phyloP scores from a whole-genome alignment of 106 monocot genomes.

The Hemerocallis citrina region DNA sequence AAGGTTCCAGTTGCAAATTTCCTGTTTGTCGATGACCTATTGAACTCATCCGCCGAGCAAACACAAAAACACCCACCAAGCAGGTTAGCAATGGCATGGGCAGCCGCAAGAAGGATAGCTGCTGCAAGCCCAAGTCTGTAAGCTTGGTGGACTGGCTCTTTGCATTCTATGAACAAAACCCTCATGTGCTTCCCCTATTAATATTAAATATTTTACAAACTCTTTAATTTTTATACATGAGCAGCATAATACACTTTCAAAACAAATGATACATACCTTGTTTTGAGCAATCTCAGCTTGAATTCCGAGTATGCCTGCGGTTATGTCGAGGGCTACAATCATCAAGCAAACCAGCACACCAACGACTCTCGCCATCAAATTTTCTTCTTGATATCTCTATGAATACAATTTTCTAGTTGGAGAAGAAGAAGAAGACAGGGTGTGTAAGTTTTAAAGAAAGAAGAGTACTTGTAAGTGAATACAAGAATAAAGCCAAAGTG shows the following conservation, averaged over 20 bases:
- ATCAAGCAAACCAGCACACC: conserved; percentile 49
- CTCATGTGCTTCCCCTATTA: conserved; percentile 59
- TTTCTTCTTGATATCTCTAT: background rate
- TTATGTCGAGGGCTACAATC: conserved; percentile 48
- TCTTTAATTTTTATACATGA: too few relatives aligned
- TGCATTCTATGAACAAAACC: conserved; percentile 73
- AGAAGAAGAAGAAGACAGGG: too few relatives aligned
- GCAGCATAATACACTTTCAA: too few relatives aligned
- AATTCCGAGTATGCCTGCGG: conserved; percentile 71
- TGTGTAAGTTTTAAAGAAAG: too few relatives aligned
- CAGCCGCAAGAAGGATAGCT: conserved; percentile 47
- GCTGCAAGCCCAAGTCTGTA: conserved; percentile 67
- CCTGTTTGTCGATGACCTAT: conserved; percentile 35
- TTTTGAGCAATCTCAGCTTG: conserved; percentile 70
- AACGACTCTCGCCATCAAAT: conserved; percentile 39
- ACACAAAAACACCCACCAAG: conserved; percentile 69
- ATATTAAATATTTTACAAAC: too few relatives aligned
- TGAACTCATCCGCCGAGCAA: conserved; percentile 28
- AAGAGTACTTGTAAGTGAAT: conserved; percentile 7
- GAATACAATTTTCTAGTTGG: too few relatives aligned
- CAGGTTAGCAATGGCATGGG: conserved; percentile 54
- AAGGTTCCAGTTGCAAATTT: conserved; percentile 39
- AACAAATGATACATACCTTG: conserved; percentile 34
- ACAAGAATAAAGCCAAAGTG: conserved; percentile 14
- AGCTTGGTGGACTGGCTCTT: conserved; percentile 63